These are phyloP conservation scores for Phialophora macrospora DNA, from an alignment of 2,329 filamentous ascomycete species.

Conservation along the genomic window DNA sequence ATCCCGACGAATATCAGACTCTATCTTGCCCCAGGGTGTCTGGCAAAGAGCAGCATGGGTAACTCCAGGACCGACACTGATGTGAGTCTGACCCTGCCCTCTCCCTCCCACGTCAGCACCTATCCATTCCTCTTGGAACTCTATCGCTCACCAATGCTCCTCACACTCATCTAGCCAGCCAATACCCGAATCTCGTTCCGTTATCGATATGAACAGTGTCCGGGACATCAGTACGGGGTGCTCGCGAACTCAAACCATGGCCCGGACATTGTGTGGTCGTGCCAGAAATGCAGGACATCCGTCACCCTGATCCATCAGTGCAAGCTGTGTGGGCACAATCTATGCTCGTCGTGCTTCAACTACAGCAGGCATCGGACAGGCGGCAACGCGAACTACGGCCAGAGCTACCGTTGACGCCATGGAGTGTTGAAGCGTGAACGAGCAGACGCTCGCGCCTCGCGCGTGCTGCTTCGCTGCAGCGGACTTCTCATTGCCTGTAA, in stretches of 20 bases:
- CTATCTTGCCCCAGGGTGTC: not conserved
- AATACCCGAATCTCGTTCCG: not conserved
- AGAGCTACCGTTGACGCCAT: not conserved
- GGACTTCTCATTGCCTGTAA: not conserved
- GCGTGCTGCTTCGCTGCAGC: not conserved
- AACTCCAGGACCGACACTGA: not conserved
- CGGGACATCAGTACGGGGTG: not conserved
- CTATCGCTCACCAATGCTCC: not conserved
- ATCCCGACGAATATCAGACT: not conserved
- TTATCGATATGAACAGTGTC: not conserved
- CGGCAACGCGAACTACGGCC: not conserved
- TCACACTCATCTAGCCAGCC: not conserved
- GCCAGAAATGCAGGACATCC: conserved; percentile 7
- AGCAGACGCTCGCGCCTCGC: not conserved
- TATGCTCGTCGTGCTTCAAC: conserved; percentile 14
- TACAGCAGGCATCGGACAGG: conserved; percentile 19
- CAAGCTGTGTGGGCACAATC: conserved; percentile 12
- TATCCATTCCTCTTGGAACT: not conserved
- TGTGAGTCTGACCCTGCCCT: not conserved
- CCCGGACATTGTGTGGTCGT: not conserved
- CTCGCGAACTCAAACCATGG: not conserved
- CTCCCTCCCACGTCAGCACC: not conserved
- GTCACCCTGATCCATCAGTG: conserved; percentile 13
- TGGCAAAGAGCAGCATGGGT: not conserved
- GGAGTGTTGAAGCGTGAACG: not conserved